Base-by-base conservation (phyloP, 2,329 filamentous ascomycete genomes). In the Penicillium corylophilum region DNA sequence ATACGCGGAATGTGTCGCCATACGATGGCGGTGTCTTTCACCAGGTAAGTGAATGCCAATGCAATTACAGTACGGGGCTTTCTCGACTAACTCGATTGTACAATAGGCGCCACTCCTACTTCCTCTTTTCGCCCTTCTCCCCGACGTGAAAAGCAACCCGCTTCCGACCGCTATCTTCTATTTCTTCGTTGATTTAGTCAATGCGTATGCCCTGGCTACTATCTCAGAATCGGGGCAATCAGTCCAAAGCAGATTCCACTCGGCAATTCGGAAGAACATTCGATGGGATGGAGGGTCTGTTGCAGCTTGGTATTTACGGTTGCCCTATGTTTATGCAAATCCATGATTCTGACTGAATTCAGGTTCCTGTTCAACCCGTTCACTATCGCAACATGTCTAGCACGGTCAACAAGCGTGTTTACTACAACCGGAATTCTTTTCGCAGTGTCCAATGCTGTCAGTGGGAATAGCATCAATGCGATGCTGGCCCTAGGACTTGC, bases 361-460 rank as follows among this genome's bases (percentile, higher is more conserved):
- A 94, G 90, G 59, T 97, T 90, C 68, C 82, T 99, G 2, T 93
- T 97, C 75, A 97, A 95, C 69, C 94, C 94, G 0, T 95, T 96
- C 68, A 95, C 92, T 1, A 84, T 99, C 54, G 85, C 91, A 40
- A 92, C 91, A 16, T 97, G 93, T 70, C 81, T 99, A 53, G 93
- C 89, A 23, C 88, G 93, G 36, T 89, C 94, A 1, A 96, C 93
- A 0, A 89, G 85, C 56, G 85, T 93, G 51, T 93, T 99, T 69
- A 92, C 91, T 1, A 94, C 89, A 50, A 88, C 89, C 67, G 91
- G 91, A 62, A 89, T 96, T 61, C 83, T 97, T 26, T 84, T 89
- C 58, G 89, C 93, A 55, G 82, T 96, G 48, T 82, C 89, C 15
- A 90, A 88, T 70, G 93, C 93, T 39, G 85, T 92, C 42, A 76